These are phyloP conservation scores for Lichtheimia ornata DNA, from an alignment of 371 early-diverging fungal species.

Conservation along the genomic window DNA sequence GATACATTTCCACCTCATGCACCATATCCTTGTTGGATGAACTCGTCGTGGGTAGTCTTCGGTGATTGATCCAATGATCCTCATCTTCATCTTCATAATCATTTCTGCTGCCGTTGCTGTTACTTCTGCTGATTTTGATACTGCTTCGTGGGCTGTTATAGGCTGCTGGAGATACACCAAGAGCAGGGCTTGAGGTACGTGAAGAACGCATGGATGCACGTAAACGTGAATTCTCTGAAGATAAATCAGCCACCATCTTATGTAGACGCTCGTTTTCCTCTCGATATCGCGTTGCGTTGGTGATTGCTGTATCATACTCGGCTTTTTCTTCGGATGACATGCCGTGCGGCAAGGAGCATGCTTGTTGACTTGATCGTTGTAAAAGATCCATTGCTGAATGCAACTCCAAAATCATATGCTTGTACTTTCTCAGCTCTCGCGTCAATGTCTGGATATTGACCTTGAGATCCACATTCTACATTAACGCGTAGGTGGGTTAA, in stretches of 20 bases:
- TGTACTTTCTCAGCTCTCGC: constrained; percentile 53
- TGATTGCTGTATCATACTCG: constrained; percentile 40
- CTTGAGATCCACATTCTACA: constrained; percentile 60
- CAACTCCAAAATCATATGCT: constrained; percentile 46
- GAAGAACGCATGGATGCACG: constrained; percentile 23
- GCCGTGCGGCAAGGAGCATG: constrained; percentile 54
- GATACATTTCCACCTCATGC: constrained; percentile 17
- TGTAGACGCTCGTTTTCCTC: constrained; percentile 42
- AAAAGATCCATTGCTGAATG: constrained; percentile 49
- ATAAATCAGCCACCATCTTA: constrained; percentile 30
- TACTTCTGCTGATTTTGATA: constrained; percentile 14
- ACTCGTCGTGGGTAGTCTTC: background rate
- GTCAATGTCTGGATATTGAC: constrained; percentile 49
- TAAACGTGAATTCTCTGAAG: constrained; percentile 38
- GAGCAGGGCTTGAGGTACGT: constrained; percentile 17
- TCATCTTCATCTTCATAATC: background rate
- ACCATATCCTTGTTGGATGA: constrained; percentile 2
- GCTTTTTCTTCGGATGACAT: constrained; percentile 54
- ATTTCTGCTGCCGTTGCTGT: constrained; percentile 13
- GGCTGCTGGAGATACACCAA: no score
- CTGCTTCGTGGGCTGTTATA: constrained; percentile 1
- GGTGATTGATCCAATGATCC: constrained; percentile 16
- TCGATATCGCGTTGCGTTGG: constrained; percentile 28
- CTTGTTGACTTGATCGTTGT: constrained; percentile 30
- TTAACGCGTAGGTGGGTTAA: background rate